Base-by-base conservation (phyloP, 768 basidiomycete species). In the Suillus fuscotomentosus region DNA sequence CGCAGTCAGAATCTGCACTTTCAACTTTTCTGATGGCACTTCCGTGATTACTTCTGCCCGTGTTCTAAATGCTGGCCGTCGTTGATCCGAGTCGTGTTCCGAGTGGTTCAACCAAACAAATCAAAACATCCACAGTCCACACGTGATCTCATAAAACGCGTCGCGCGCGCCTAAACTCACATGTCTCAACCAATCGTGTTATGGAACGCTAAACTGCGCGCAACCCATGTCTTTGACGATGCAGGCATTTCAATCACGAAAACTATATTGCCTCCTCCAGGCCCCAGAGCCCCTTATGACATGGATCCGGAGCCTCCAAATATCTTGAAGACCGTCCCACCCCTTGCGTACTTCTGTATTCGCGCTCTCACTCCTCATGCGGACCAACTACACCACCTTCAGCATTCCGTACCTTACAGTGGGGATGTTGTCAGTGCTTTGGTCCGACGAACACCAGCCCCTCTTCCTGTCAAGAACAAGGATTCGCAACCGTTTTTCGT, bases 261-360 rank as follows among this genome's bases (percentile, higher is more conserved):
- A 47, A 64, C 53, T n/a, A 47, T 67, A 27, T 61, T 71, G 11
- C 39, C 70, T 5, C 57, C 63, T 2, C 62, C 61, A 22, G 63
- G 42, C 22, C 57, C 41, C 17, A 50, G 60, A 27, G 56, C 51
- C 2, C 51, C 53, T 10, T 66, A 62, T 51, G 20, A 50, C 48
- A 7, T 15, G 15, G 15, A 42, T 15, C n/a, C 13, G n/a, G 31
- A 53, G 15, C 39, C 50, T 10, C 45, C 43, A 20, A 41, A 53
- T 13, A 55, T 48, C 31, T 34, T 27, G 22, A 63, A 66, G 45
- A 50, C 60, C 42, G 72, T 85, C 48, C 88, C 87, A 1, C 82
- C 88, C 3, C 82, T 91, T 50, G 68, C 80, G 39, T 79, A 79
- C 63, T 76, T 88, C 63, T 88, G 86, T 68, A 69, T 90, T 20